These are phyloP conservation scores for Caloboletus inedulis DNA, from an alignment of 1,284 basidiomycete genomes.

Conservation along the genomic window DNA sequence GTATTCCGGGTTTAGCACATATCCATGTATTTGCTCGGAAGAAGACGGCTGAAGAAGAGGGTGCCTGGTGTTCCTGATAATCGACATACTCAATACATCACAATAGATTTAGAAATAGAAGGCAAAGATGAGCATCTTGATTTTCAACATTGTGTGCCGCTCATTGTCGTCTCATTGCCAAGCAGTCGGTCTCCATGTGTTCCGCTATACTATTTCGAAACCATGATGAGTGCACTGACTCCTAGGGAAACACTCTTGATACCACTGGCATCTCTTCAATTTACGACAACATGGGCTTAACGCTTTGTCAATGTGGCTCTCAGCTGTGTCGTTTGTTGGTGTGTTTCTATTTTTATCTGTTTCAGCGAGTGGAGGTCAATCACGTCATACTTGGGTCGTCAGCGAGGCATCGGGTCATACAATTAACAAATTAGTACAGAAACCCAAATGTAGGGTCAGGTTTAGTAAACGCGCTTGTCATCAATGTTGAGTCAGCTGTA, in stretches of 20 bases:
- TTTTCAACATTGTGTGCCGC: neutral
- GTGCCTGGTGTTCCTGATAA: conserved; percentile 16
- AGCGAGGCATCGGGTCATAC: neutral
- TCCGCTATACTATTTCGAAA: neutral
- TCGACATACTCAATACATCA: neutral
- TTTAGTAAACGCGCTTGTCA: neutral
- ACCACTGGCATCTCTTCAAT: neutral
- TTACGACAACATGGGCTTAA: neutral
- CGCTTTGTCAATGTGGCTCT: neutral
- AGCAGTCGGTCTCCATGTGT: neutral
- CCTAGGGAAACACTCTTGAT: neutral
- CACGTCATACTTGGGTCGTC: neutral
- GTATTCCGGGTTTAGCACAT: conserved; percentile 73
- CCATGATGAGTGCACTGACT: neutral
- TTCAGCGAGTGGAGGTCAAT: no score
- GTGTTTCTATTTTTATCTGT: no score
- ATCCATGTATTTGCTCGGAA: conserved; percentile 73
- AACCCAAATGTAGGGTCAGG: neutral
- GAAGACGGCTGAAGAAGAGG: conserved; percentile 36
- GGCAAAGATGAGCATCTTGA: conserved; percentile 2
- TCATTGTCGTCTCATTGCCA: neutral
- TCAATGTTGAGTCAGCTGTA: neutral
- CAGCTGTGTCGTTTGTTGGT: no score
- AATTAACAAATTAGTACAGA: neutral
- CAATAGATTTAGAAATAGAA: conserved; percentile 6